Evolutionary conservation across 179 eudicot species (phyloP).

Genomic region (Camellia oleifera): DNA sequence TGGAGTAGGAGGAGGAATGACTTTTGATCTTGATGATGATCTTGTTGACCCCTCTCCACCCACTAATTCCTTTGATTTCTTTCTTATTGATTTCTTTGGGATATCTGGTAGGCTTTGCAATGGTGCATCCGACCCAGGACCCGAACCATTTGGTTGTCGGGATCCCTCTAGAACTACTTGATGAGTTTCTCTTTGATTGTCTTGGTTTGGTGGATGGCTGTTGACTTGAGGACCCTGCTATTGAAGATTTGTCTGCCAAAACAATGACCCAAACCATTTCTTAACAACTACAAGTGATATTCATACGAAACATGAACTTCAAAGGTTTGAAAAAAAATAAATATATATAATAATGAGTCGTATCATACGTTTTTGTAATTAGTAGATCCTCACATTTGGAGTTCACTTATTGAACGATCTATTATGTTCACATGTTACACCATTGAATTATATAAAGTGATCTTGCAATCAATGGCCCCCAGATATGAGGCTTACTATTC

Average conservation of each 20-base stretch:
- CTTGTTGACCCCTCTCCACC: background rate
- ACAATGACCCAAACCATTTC: background rate
- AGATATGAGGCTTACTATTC: too few relatives aligned
- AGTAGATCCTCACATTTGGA: too few relatives aligned
- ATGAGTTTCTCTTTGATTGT: conserved; percentile 32
- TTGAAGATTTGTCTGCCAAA: conserved; percentile 24
- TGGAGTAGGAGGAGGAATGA: background rate
- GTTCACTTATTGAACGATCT: too few relatives aligned
- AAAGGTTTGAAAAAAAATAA: too few relatives aligned
- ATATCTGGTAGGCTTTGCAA: conserved; percentile 24
- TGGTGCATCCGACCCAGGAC: conserved; percentile 9
- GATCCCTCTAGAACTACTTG: background rate
- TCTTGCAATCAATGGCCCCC: too few relatives aligned
- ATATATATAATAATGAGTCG: too few relatives aligned
- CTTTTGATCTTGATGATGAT: background rate
- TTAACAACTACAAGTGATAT: too few relatives aligned
- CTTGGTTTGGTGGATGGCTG: conserved; percentile 33
- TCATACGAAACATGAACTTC: too few relatives aligned
- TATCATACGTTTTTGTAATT: too few relatives aligned
- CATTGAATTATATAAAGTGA: too few relatives aligned
- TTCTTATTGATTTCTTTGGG: conserved; percentile 53
- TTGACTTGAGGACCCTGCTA: conserved; percentile 31
- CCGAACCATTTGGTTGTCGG: conserved; percentile 15
- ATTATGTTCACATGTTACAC: too few relatives aligned
- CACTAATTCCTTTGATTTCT: conserved; percentile 5